phyloP scores from a whole-genome alignment of 2,329 filamentous ascomycete species.

The Didymella exigua region DNA sequence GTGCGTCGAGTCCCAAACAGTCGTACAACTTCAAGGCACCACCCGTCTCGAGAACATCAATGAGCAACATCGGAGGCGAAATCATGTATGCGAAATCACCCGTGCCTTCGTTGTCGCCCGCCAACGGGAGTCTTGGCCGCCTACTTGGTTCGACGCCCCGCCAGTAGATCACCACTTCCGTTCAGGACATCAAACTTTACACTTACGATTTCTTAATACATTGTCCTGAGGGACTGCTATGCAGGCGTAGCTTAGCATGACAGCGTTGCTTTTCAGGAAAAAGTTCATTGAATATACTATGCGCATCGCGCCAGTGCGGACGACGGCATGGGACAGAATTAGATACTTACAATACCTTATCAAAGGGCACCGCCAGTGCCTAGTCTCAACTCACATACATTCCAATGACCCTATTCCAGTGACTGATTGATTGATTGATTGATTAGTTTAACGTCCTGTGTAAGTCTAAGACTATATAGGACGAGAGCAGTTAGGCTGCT shows the following conservation, averaged over 20 bases:
- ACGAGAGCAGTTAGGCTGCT: no score
- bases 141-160: constrained; percentile 41
- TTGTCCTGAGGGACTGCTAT: constrained; percentile 14
- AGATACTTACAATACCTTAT: constrained; percentile 7
- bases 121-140: constrained; percentile 47
- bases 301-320: constrained; percentile 19
- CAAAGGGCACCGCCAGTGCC: not conserved
- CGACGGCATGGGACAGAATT: constrained; percentile 9
- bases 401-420: not conserved
- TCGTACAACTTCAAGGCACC: constrained; percentile 41
- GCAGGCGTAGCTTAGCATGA: constrained; percentile 19
- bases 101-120: constrained; percentile 39
- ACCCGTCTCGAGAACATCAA: constrained; percentile 42
- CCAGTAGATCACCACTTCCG: not conserved
- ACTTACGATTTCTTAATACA: constrained; percentile 6
- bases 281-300: constrained; percentile 11
- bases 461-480: no score
- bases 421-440: no score
- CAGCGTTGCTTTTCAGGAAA: constrained; percentile 15
- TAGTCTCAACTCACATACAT: not conserved
- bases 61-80: constrained; percentile 45
- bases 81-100: constrained; percentile 46
- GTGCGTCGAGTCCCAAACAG: constrained; percentile 42
- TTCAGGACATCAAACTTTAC: constrained; percentile 1
- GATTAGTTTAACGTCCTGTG: no score